Evolutionary conservation across 192 early-diverging fungal species (phyloP), one percentile per base, ranked within the genome.

Genomic region (Piromyces finnis): DNA sequence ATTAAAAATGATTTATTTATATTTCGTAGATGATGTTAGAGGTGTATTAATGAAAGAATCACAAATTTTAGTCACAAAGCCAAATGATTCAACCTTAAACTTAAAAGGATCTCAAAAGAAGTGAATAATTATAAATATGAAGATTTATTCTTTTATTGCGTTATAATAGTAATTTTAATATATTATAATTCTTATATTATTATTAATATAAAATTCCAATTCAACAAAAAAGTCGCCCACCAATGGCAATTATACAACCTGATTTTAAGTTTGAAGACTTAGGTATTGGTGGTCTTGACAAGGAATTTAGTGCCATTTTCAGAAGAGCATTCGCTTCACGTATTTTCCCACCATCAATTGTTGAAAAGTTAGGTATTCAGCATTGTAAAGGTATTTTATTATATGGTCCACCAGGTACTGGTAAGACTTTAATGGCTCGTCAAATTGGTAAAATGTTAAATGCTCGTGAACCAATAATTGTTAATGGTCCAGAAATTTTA

Each of bases 371-470:
- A 68, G 96, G 96, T n/a, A 96, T 99, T 77, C 95, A 97, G 83
- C 97, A 99, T 84, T 95, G 96, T 78, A 99, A 97, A 86, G 95
- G 95, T 81, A 93, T 96, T 81, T 85, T 94, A 79, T 85, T 94
- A 26, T 94, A 93, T 85, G 96, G 97, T 27, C 96, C 97, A 37
- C 96, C 97, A 0, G 97, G 97, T 79, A 99, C 97, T 0, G 97
- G 97, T 77, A 99, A 99, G 84, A 99, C 97, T 27, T 86, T 98
- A 78, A 96, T 99, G 92, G 97, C 97, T 13, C 92, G 97, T 15
- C 96, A 99, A 86, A 99, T 99, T 80, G 97, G 96, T 28, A 98
- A 98, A 82, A 98, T 99, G 97, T 89, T 99, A 80, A 98, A 98
- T 83, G 92, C 94, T 7, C 89, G 89, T 29, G 97, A 99, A 78